These are phyloP conservation scores for Pichia paraexigua DNA, from an alignment of 805 yeast genomes.

Conservation along the genomic window DNA sequence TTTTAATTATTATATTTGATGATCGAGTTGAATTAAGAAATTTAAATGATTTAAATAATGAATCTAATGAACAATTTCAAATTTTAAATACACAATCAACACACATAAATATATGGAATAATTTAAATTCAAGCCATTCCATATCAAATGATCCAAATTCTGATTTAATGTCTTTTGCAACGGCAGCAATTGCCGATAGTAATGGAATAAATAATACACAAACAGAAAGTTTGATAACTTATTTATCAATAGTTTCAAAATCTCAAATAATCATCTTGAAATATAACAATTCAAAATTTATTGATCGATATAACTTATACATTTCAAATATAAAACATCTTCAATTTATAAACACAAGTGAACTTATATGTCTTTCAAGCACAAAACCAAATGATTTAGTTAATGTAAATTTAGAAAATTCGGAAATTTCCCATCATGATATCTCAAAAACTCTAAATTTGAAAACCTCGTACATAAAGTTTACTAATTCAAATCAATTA, in stretches of 20 bases:
- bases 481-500: background rate
- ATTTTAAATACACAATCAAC: background rate
- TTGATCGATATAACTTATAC: slow-evolving; percentile 9
- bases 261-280: slow-evolving; percentile 9
- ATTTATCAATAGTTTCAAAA: slow-evolving; percentile 2
- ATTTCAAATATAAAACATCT: slow-evolving; percentile 4
- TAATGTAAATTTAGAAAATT: slow-evolving; percentile 2
- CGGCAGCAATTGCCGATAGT: slow-evolving; percentile 14
- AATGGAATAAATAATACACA: background rate
- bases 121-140: background rate
- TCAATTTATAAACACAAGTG: background rate
- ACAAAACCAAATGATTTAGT: slow-evolving; percentile 9
- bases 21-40: slow-evolving; percentile 2
- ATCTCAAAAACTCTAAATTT: background rate
- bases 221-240: slow-evolving; percentile 1
- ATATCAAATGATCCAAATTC: slow-evolving; percentile 11
- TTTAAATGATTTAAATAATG: slow-evolving; percentile 2
- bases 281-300: slow-evolving; percentile 6
- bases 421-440: slow-evolving; percentile 3
- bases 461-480: background rate
- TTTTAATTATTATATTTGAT: slow-evolving; percentile 3
- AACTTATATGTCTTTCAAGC: slow-evolving; percentile 4
- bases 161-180: slow-evolving; percentile 28
- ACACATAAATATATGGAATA: slow-evolving; percentile 2
- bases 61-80: background rate